These are phyloP conservation scores for Pichia kluyveri DNA, from an alignment of 805 yeast genomes.

Conservation along the genomic window DNA sequence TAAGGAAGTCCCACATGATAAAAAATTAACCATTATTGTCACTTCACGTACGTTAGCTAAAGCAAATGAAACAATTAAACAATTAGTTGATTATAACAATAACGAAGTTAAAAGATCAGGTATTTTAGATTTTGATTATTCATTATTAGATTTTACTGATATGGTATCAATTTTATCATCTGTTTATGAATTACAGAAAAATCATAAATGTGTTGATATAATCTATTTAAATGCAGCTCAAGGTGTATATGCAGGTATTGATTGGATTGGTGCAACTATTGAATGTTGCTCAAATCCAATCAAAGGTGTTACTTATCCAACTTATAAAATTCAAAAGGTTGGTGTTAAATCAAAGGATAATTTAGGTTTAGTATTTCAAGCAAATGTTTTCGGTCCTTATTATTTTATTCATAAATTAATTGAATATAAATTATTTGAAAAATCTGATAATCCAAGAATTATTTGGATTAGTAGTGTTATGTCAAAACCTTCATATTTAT, in stretches of 20 bases:
- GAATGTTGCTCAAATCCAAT: constrained; percentile 62
- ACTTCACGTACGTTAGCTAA: constrained; percentile 86
- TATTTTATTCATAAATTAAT: constrained; percentile 63
- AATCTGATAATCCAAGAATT: constrained; percentile 43
- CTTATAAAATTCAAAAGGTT: constrained; percentile 70
- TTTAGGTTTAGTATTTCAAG: constrained; percentile 84
- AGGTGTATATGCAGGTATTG: constrained; percentile 77
- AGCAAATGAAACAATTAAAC: constrained; percentile 63
- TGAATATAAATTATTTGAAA: constrained; percentile 35
- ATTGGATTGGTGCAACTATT: constrained; percentile 70
- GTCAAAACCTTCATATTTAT: constrained; percentile 66
- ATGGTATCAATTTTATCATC: constrained; percentile 82
- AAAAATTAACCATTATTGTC: constrained; percentile 67
- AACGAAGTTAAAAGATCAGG: constrained; percentile 35
- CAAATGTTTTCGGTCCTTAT: constrained; percentile 95
- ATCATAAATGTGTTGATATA: constrained; percentile 64
- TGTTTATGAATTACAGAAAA: constrained; percentile 54
- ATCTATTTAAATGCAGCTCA: constrained; percentile 85
- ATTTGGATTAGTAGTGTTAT: constrained; percentile 84
- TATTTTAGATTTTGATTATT: constrained; percentile 73
- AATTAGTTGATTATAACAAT: constrained; percentile 39
- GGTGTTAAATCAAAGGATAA: constrained; percentile 75
- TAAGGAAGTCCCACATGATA: constrained; percentile 42
- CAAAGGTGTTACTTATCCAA: constrained; percentile 80
- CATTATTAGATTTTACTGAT: constrained; percentile 80